Percentiles rank a stretch among this genome's conserved stretches.
Evolutionary conservation across 2,329 filamentous ascomycete species (phyloP).

Genomic region (Amauroascus verrucosus): DNA sequence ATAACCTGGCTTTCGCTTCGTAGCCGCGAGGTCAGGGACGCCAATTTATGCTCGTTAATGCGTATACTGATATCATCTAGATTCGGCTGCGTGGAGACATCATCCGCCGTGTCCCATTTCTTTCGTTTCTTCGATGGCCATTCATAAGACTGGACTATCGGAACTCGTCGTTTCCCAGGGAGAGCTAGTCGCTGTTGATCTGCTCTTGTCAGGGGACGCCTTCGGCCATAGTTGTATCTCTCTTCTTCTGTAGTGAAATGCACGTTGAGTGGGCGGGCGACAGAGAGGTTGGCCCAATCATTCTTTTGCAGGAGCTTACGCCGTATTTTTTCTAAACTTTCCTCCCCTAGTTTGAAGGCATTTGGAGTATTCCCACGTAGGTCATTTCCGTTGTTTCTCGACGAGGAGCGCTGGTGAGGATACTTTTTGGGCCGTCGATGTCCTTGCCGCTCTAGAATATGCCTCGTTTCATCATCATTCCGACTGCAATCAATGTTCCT

Average conservation of each 20-base stretch:
- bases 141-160: background rate
- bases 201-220: constrained; percentile 27
- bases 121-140: constrained; percentile 6
- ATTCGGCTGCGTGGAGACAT: constrained; percentile 5
- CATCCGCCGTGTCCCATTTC: constrained; percentile 19
- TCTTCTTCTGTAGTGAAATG: constrained; percentile 10
- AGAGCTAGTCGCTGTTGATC: constrained; percentile 23
- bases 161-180: constrained; percentile 3
- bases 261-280: constrained; percentile 28
- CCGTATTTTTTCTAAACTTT: constrained; percentile 23
- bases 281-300: constrained; percentile 32
- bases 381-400: background rate
- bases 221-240: constrained; percentile 16
- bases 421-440: background rate
- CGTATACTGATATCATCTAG: constrained; percentile 19
- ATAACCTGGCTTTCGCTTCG: constrained; percentile 10
- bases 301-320: constrained; percentile 26
- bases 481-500: background rate
- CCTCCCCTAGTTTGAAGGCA: background rate
- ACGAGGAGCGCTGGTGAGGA: background rate
- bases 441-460: background rate
- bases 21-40: constrained; percentile 10
- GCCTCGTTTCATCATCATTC: too few species aligned
- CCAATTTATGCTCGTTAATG: constrained; percentile 9
- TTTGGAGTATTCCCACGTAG: background rate